These are phyloP conservation scores for Sphaerulina vaccinii DNA, from an alignment of 2,329 filamentous ascomycete species.

Conservation along the genomic window DNA sequence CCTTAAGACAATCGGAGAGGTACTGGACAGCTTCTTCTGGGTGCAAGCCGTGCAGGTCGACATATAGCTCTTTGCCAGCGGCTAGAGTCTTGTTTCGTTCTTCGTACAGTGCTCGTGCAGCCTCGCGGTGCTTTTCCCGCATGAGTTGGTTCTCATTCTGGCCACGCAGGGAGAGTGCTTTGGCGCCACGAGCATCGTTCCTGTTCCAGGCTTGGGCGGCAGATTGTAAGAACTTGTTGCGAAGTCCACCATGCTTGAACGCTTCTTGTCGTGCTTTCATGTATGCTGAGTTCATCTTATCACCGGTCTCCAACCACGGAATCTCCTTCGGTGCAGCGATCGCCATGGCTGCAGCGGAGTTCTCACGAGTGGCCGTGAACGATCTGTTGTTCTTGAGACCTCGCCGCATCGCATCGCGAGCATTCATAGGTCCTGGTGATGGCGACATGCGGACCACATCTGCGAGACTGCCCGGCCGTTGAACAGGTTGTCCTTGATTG, in stretches of 20 bases:
- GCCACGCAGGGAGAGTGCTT: slow-evolving; percentile 87
- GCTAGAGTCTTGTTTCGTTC: slow-evolving; percentile 75
- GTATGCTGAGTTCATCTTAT: slow-evolving; percentile 87
- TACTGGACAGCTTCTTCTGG: slow-evolving; percentile 96
- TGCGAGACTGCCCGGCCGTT: slow-evolving; percentile 77
- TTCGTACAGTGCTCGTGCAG: slow-evolving; percentile 87
- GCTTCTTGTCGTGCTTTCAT: slow-evolving; percentile 92
- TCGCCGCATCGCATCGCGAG: slow-evolving; percentile 53
- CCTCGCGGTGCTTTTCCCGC: slow-evolving; percentile 94
- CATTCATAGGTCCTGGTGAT: slow-evolving; percentile 58
- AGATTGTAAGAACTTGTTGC: slow-evolving; percentile 96
- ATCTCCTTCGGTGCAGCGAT: slow-evolving; percentile 89
- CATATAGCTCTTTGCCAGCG: slow-evolving; percentile 71
- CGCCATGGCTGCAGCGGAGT: slow-evolving; percentile 75
- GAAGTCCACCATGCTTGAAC: slow-evolving; percentile 92
- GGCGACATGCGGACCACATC: slow-evolving; percentile 96
- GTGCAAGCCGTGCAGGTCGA: slow-evolving; percentile 97
- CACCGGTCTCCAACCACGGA: slow-evolving; percentile 93
- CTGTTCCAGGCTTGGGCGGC: slow-evolving; percentile 98
- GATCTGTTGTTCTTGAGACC: slow-evolving; percentile 65
- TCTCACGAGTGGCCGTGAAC: slow-evolving; percentile 64
- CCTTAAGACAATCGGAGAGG: slow-evolving; percentile 79
- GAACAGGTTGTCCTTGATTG: slow-evolving; percentile 66
- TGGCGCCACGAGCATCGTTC: slow-evolving; percentile 92
- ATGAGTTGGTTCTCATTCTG: slow-evolving; percentile 97